Conservation (phyloP, 768 basidiomycete species). For the Lyophyllum shimeji region DNA sequence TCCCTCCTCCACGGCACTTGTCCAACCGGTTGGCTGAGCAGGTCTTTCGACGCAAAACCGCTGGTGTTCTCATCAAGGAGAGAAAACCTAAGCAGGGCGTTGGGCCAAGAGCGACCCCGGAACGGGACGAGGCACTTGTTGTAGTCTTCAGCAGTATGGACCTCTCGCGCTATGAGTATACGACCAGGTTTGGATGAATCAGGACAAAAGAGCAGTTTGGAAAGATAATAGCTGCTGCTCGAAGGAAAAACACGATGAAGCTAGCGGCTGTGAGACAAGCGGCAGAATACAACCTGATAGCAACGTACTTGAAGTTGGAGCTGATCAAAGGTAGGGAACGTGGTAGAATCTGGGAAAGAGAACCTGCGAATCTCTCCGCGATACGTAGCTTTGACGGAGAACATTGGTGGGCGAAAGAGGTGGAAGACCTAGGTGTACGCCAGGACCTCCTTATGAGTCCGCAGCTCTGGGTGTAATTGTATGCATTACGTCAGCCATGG, state of each 20-base stretch:
- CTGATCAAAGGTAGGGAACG: conserved; percentile 64
- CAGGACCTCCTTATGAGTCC: neutral
- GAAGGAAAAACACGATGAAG: conserved; percentile 72
- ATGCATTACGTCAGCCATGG: conserved; percentile 16
- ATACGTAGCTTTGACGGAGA: conserved; percentile 81
- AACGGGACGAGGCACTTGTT: conserved; percentile 46
- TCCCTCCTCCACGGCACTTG: conserved; percentile 3
- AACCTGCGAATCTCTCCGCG: conserved; percentile 67
- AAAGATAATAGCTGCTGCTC: conserved; percentile 57
- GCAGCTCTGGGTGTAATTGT: neutral
- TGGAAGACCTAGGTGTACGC: conserved; percentile 17
- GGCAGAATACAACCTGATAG: conserved; percentile 1
- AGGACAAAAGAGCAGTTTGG: conserved; percentile 69
- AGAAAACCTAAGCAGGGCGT: conserved; percentile 61
- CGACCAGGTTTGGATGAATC: conserved; percentile 51
- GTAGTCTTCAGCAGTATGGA: conserved; percentile 61
- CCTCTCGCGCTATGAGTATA: conserved; percentile 62
- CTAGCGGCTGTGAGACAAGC: conserved; percentile 39
- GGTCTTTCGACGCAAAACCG: conserved; percentile 22
- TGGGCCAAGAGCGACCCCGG: conserved; percentile 51
- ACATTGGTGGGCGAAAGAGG: conserved; percentile 45
- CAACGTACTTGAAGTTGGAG: conserved; percentile 60
- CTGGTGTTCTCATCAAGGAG: conserved; percentile 52
- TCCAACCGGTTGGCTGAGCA: conserved; percentile 5
- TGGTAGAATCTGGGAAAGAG: conserved; percentile 45